Evolutionary conservation across 345 rosid genomes (phyloP), one percentile per base, ranked within the genome.

Genomic region (Erodium maritimum): DNA sequence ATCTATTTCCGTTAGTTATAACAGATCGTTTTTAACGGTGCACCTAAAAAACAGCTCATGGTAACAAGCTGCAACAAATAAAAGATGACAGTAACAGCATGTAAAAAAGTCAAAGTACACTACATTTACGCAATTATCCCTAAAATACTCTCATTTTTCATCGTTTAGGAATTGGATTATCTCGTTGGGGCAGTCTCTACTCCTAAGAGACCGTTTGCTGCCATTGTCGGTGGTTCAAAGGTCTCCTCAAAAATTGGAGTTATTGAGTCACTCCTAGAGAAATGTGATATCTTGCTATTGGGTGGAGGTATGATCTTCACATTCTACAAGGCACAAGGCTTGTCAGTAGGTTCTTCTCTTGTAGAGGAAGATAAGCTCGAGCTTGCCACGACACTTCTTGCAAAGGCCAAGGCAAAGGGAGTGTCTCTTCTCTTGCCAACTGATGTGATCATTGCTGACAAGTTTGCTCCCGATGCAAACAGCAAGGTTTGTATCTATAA

Each of bases 191-290:
- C 96, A 25, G 88, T 91, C 54, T 78, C 89, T 50, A 82, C 42
- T 76, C 96, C 97, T 23, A 88, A 88, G 79, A 84, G 86, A 74
- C 97, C 97, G 64, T 91, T 91, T 63, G 97, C 96, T 54, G 96
- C 97, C 53, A 91, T 91, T 69, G 91, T 88, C 29, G 97, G 97
- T 64, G 97, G 96, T 67, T 73, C 97, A 54, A 88, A 88, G 80
- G 97, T 91, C 52, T 91, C 91, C n/a, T 76, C 96, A 51, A 91
- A 91, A 79, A 88, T 88, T 64, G 95, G 96, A 64, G 97, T 88
- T 59, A 86, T 91, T 5, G 96, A 91, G 65, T 91, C 96, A 5
- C 96, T 91, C 52, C 72, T 91, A 57, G 78, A 64, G 66, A 71
- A 80, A 63, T 82, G 84, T 62, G 83, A 91, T 61, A 78, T 88